Evolutionary conservation across 2,329 filamentous ascomycete genomes (phyloP), one percentile per base, ranked within the genome.

Genomic region (Alternaria ventricosa): DNA sequence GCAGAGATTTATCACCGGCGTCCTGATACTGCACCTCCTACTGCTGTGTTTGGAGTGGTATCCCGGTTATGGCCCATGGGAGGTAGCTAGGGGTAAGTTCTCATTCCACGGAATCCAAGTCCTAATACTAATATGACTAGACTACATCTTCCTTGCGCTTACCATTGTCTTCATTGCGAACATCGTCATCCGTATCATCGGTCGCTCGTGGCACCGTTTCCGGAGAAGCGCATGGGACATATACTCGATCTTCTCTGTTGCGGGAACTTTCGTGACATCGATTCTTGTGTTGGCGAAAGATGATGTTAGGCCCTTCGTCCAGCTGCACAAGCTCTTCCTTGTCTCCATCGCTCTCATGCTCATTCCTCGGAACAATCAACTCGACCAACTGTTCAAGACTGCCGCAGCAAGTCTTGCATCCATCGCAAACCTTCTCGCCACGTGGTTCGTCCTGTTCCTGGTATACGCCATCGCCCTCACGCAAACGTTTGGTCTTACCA

Each of bases 301-400:
- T 49, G 68, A 82, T 25, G 81, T 83, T 45, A 82, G 84, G 55
- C 82, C 86, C n/a, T 93, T 95, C 71, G 85, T 90, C 33, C 92
- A 94, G 80, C 82, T 97, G 30, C 94, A 98, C 84, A 99, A 99
- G 81, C 88, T 97, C 64, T 97, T 97, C 79, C 86, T 99, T 30
- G 96, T 98, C 20, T 91, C 93, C 9, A 91, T 98, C 58, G 90
- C 96, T 3, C 86, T 98, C 9, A 85, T 99, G 55, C 87, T 99
- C 33, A 99, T 99, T 65, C 96, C 96, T 1, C 89, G 96, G 55
- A 99, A 99, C 78, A 96, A 99, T 73, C 94, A 97, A 54, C 87
- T 99, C 22, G 96, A 99, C 77, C 96, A 99, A 78, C 88, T 99
- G 0, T 99, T 99, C 88, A 99, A 99, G 81, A 99, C 96, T 2